Evolutionary conservation across 1,284 basidiomycete species (phyloP).

Genomic region (Wolfiporia cocos): DNA sequence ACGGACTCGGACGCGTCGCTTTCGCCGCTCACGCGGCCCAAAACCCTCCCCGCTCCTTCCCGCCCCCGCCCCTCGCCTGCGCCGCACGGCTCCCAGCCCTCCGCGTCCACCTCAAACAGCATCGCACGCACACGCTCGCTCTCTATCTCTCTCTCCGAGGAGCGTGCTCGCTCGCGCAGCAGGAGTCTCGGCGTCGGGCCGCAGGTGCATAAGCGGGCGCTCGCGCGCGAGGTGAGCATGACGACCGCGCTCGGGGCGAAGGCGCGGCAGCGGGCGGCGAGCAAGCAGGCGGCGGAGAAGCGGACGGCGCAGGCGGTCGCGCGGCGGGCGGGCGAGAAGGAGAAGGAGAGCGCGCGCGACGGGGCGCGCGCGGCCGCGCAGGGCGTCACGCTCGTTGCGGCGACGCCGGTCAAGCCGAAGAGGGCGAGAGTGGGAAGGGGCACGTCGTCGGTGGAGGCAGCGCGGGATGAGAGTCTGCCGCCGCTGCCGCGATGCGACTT

Average conservation of each 20-base stretch:
- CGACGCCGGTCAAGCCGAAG: constrained; percentile 47
- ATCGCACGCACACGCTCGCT: constrained; percentile 43
- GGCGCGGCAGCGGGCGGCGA: constrained; percentile 11
- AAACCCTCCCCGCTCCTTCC: constrained; percentile 6
- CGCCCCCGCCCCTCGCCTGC: not conserved
- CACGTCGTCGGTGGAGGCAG: not conserved
- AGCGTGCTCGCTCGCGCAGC: constrained; percentile 37
- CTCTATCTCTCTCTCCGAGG: constrained; percentile 54
- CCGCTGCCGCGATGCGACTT: not conserved
- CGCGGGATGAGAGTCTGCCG: not conserved
- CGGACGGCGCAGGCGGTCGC: not conserved
- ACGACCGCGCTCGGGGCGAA: constrained; percentile 52
- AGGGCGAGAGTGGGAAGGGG: not conserved
- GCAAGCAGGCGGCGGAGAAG: constrained; percentile 1
- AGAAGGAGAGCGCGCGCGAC: not conserved
- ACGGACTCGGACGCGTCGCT: constrained; percentile 25
- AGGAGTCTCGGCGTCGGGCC: constrained; percentile 28
- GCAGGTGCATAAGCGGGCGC: constrained; percentile 37
- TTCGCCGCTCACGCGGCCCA: constrained; percentile 15
- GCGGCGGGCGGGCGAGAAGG: constrained; percentile 1
- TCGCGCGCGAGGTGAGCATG: constrained; percentile 70
- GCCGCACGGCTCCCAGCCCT: constrained; percentile 8
- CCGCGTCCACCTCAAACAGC: constrained; percentile 7
- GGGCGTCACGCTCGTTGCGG: constrained; percentile 49
- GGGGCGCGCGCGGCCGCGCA: no score